A percentile compares a stretch with the other conserved stretches of the same genome.
Conservation (phyloP, 1,284 basidiomycete species). For the Ganoderma sinense region DNA sequence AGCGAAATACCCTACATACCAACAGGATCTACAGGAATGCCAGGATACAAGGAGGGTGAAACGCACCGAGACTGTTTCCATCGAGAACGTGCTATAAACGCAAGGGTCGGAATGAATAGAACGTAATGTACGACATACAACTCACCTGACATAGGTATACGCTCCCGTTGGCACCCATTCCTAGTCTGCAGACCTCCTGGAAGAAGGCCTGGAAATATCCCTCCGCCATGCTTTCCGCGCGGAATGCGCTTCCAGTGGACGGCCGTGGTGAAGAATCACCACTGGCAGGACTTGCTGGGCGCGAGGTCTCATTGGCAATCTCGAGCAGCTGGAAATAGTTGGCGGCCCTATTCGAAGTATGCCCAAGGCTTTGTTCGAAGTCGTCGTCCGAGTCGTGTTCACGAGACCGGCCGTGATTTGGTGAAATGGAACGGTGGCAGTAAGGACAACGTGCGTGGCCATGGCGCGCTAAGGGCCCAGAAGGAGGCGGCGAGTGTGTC, state of each 20-base stretch:
- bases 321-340: slow-evolving; percentile 81
- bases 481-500: slow-evolving; percentile 40
- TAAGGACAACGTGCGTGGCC: slow-evolving; percentile 65
- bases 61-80: slow-evolving; percentile 74
- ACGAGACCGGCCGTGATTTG: slow-evolving; percentile 28
- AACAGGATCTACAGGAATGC: slow-evolving; percentile 17
- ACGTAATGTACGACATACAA: neutral
- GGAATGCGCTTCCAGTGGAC: slow-evolving; percentile 48
- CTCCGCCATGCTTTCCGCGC: slow-evolving; percentile 76
- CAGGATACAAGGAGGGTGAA: neutral
- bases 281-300: slow-evolving; percentile 58
- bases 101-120: neutral
- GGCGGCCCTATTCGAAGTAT: slow-evolving; percentile 54
- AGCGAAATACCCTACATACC: slow-evolving; percentile 74
- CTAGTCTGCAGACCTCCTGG: slow-evolving; percentile 84
- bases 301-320: slow-evolving; percentile 71
- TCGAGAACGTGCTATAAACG: slow-evolving; percentile 76
- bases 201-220: slow-evolving; percentile 91
- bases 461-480: slow-evolving; percentile 23
- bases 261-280: slow-evolving; percentile 4
- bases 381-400: slow-evolving; percentile 31
- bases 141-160: slow-evolving; percentile 87
- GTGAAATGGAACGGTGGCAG: slow-evolving; percentile 67
- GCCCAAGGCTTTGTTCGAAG: slow-evolving; percentile 34
- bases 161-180: slow-evolving; percentile 92